phyloP scores from a whole-genome alignment of 2,329 filamentous ascomycete species.

The Diaporthe nobilis region DNA sequence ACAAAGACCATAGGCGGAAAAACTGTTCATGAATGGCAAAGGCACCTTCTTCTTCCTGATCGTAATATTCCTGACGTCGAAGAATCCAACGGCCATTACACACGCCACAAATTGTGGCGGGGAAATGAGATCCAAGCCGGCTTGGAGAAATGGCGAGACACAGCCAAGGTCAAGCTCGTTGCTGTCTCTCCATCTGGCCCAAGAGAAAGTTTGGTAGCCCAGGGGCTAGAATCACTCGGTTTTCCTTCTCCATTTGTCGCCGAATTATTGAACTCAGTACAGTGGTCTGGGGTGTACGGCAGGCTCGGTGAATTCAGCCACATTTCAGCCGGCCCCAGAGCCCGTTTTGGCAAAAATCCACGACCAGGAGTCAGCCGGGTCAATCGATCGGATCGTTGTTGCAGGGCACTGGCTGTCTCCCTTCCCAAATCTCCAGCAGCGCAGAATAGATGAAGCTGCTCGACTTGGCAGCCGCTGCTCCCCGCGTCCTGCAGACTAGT shows the following conservation, averaged over 20 bases:
- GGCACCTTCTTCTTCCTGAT: neutral
- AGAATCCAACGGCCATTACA: conserved; percentile 15
- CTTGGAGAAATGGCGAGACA: conserved; percentile 22
- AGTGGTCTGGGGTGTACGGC: neutral
- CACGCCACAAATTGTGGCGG: conserved; percentile 24
- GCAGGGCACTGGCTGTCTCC: neutral
- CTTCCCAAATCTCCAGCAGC: conserved; percentile 20
- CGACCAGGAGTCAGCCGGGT: conserved; percentile 17
- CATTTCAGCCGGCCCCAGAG: conserved; percentile 1
- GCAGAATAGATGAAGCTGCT: conserved; percentile 26
- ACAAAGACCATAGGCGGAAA: conserved; percentile 38
- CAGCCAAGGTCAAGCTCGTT: conserved; percentile 2
- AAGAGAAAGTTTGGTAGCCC: conserved; percentile 20
- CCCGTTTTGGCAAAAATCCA: conserved; percentile 23
- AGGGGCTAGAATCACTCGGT: conserved; percentile 18
- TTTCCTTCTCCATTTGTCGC: neutral
- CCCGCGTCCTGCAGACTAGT: conserved; percentile 3
- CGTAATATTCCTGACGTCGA: neutral
- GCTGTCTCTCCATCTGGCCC: conserved; percentile 8
- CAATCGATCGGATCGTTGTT: conserved; percentile 17
- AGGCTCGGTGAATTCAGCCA: conserved; percentile 5
- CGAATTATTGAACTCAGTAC: conserved; percentile 17
- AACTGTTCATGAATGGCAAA: conserved; percentile 9
- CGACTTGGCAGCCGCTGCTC: conserved; percentile 25
- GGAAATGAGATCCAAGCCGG: conserved; percentile 21